Evolutionary conservation across 2,329 filamentous ascomycete species (phyloP), one percentile per base, ranked within the genome.

Genomic region (Sarocladium kiliense): DNA sequence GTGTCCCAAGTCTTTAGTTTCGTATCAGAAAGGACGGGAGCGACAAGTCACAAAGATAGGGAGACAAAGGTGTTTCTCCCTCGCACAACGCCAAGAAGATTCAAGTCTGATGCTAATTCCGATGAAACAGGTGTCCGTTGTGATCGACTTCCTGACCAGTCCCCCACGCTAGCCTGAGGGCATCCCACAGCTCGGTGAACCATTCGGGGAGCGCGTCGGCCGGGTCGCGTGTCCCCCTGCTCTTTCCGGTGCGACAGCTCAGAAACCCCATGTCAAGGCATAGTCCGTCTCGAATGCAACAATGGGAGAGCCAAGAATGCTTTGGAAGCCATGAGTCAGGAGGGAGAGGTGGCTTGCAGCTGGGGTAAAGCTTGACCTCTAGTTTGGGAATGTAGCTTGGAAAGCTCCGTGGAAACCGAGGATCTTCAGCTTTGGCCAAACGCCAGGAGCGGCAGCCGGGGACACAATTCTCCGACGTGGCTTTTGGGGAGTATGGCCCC

Each of bases 121-220:
- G 36, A 39, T 25, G 44, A 47, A 47, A 47, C 44, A 47, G 23
- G 6, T 26, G 23, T 47, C 14, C 5, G 9, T 16, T 16, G 44
- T 6, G 18, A 27, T 30, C 44, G 44, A 5, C 25, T 30, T 5
- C 9, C 25, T 30, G 12, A 5, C 14, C 23, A 11, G 3, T 3
- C 23, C 44, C 44, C 44, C 44, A 47, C 44, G 44, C 44, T 27
- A 47, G 27, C 14, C 21, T 26, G 10, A 5, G 27, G 21, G 44
- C 44, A 23, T 47, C 25, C 44, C 25, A 30, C 44, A 27, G 44
- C 44, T 47, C 44, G 44, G 44, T 47, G 44, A 47, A 7, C 44
- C 7, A 47, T 47, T 47, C n/a, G 14, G 44, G 44, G 44, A 47
- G 25, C 44, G 16, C 19, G 44, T 47, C 44, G 25, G n/a, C 3